Percentiles rank a stretch among this genome's conserved stretches.
These are phyloP conservation scores for Tolypocladium sp. DNA, from an alignment of 2,329 filamentous ascomycete species.

Conservation along the genomic window DNA sequence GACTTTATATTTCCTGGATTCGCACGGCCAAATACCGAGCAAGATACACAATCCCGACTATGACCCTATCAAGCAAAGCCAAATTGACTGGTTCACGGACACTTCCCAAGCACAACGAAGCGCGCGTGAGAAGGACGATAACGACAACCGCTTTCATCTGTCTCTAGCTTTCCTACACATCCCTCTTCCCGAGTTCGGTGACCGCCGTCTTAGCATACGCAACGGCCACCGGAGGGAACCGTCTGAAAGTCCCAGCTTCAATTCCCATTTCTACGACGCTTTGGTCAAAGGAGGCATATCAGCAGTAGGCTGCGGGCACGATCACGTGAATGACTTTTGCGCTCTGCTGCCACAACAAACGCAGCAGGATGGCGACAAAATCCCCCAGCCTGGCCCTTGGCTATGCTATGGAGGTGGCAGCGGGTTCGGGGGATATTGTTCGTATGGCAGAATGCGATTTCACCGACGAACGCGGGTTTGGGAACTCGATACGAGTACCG, in stretches of 20 bases:
- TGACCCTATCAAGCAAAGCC: slow-evolving; percentile 17
- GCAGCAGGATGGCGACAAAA: slow-evolving; percentile 7
- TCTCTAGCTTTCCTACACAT: background rate
- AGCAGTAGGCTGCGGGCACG: slow-evolving; percentile 21
- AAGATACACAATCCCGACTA: slow-evolving; percentile 15
- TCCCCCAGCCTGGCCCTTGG: background rate
- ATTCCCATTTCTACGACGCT: slow-evolving; percentile 20
- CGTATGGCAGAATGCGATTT: background rate
- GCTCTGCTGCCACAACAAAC: slow-evolving; percentile 14
- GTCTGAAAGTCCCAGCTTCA: slow-evolving; percentile 16
- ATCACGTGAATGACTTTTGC: slow-evolving; percentile 23
- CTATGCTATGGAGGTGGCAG: background rate
- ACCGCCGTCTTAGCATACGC: slow-evolving; percentile 13
- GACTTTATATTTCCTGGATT: slow-evolving; percentile 19
- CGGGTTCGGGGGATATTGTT: background rate
- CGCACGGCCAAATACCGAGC: slow-evolving; percentile 17
- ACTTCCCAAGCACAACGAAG: slow-evolving; percentile 15
- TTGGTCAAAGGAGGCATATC: slow-evolving; percentile 15
- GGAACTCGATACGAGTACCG: slow-evolving; percentile 15
- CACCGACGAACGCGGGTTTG: slow-evolving; percentile 11
- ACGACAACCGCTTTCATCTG: background rate
- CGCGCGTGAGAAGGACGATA: background rate
- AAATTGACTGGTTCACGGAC: slow-evolving; percentile 20
- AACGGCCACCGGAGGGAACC: slow-evolving; percentile 17
- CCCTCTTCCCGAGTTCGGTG: slow-evolving; percentile 15